phyloP scores from a whole-genome alignment of 2,329 filamentous ascomycete genomes.

The Microthyrium microscopicum region DNA sequence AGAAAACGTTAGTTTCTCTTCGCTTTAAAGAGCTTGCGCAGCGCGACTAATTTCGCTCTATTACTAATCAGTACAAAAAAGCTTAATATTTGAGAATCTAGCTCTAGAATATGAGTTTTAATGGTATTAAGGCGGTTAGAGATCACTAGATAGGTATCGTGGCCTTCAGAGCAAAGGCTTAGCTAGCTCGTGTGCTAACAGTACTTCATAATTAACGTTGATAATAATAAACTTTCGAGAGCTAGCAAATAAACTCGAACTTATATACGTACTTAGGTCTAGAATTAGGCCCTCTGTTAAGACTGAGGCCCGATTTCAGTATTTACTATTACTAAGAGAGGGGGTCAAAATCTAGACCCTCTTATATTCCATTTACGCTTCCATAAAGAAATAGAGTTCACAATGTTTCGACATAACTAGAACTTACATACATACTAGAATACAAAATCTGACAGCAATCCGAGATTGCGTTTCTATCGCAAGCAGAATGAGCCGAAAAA shows the following conservation, averaged over 20 bases:
- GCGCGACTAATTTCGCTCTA: slow-evolving; percentile 12
- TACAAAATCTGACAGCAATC: background rate
- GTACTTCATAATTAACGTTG: slow-evolving; percentile 11
- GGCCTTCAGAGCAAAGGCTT: slow-evolving; percentile 11
- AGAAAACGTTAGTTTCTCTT: slow-evolving; percentile 9
- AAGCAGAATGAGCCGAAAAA: slow-evolving; percentile 4
- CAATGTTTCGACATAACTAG: no score
- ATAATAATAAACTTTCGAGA: background rate
- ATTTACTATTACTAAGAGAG: background rate
- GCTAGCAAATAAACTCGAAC: background rate
- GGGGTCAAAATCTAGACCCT: slow-evolving; percentile 2
- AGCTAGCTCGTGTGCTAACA: slow-evolving; percentile 14
- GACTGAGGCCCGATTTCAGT: slow-evolving; percentile 4
- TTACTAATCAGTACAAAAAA: slow-evolving; percentile 13
- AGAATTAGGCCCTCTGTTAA: background rate
- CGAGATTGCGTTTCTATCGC: slow-evolving; percentile 1
- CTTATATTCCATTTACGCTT: background rate
- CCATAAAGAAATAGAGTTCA: no score
- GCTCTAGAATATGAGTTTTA: slow-evolving; percentile 11
- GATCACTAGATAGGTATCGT: slow-evolving; percentile 11
- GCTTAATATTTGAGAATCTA: slow-evolving; percentile 11
- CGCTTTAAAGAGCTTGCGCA: slow-evolving; percentile 11
- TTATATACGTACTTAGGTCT: slow-evolving; percentile 4
- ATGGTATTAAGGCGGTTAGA: slow-evolving; percentile 13
- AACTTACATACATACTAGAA: no score